phyloP scores from a whole-genome alignment of 2,329 filamentous ascomycete genomes.

The Ceratocystis huliohia region DNA sequence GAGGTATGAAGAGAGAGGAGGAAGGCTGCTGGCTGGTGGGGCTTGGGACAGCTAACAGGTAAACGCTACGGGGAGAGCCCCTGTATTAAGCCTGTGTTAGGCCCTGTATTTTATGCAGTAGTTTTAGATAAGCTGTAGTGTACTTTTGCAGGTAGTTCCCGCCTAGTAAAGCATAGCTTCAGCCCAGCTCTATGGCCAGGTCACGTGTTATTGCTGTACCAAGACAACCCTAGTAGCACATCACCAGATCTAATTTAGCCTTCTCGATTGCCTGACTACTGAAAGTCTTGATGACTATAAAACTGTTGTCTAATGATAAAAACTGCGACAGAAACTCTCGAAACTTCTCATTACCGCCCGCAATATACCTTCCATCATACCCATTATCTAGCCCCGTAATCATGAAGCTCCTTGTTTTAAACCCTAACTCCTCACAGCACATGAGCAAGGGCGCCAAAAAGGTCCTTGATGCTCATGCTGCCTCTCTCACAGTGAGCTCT shows the following conservation, averaged over 20 bases:
- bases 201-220: no score
- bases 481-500: neutral
- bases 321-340: neutral
- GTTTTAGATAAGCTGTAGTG: neutral
- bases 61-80: neutral
- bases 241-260: no score
- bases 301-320: no score
- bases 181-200: neutral
- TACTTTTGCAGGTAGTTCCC: neutral
- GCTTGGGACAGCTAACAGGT: slow-evolving; percentile 6
- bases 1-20: neutral
- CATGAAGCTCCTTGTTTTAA: slow-evolving; percentile 53
- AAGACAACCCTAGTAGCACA: no score
- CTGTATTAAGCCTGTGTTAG: neutral
- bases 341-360: no score
- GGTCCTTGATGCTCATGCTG: slow-evolving; percentile 21
- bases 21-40: slow-evolving; percentile 6
- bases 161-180: neutral
- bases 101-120: neutral
- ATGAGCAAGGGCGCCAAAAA: slow-evolving; percentile 57
- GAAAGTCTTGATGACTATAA: neutral
- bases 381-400: neutral
- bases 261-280: neutral
- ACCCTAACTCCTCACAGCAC: slow-evolving; percentile 60
- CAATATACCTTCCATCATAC: neutral